A percentile compares a stretch with the other conserved stretches of the same genome.
These are phyloP conservation scores for Aureobasidium sp. DNA, from an alignment of 2,329 filamentous ascomycete species.

Conservation along the genomic window DNA sequence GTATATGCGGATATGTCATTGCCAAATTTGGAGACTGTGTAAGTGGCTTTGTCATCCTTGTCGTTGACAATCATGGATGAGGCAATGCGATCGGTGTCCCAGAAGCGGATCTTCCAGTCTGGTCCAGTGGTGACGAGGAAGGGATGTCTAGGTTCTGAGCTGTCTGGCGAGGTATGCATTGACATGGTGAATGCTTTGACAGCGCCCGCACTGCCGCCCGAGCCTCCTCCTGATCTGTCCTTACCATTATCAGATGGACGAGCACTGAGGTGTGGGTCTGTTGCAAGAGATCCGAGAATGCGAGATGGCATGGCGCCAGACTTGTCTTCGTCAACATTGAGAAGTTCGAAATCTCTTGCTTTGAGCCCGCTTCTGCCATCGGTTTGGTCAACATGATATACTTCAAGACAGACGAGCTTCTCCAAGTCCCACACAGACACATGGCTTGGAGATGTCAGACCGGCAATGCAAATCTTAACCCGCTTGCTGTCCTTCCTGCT, in stretches of 20 bases:
- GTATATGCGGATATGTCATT: constrained; percentile 33
- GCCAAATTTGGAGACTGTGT: constrained; percentile 39
- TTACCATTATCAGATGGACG: constrained; percentile 4
- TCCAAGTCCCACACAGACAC: constrained; percentile 95
- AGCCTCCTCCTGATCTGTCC: constrained; percentile 34
- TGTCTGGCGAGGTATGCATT: constrained; percentile 59
- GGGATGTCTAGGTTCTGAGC: constrained; percentile 62
- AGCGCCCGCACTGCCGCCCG: constrained; percentile 40
- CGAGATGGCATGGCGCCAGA: constrained; percentile 78
- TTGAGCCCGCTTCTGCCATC: constrained; percentile 24
- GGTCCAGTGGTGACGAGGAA: constrained; percentile 83
- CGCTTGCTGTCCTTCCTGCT: constrained; percentile 48
- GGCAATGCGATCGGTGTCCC: constrained; percentile 76
- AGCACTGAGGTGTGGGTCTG: constrained; percentile 1
- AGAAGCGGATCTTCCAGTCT: constrained; percentile 87
- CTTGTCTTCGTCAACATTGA: constrained; percentile 83
- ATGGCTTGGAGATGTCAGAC: constrained; percentile 78
- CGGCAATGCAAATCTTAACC: constrained; percentile 79
- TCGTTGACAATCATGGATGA: constrained; percentile 75
- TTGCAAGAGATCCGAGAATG: constrained; percentile 61
- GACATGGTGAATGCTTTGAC: constrained; percentile 68
- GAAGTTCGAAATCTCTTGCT: constrained; percentile 65
- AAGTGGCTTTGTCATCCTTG: constrained; percentile 61
- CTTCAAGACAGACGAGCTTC: constrained; percentile 77
- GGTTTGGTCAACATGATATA: constrained; percentile 61